phyloP scores from a whole-genome alignment of 2,329 filamentous ascomycete species.

The Aaosphaeria arxii region DNA sequence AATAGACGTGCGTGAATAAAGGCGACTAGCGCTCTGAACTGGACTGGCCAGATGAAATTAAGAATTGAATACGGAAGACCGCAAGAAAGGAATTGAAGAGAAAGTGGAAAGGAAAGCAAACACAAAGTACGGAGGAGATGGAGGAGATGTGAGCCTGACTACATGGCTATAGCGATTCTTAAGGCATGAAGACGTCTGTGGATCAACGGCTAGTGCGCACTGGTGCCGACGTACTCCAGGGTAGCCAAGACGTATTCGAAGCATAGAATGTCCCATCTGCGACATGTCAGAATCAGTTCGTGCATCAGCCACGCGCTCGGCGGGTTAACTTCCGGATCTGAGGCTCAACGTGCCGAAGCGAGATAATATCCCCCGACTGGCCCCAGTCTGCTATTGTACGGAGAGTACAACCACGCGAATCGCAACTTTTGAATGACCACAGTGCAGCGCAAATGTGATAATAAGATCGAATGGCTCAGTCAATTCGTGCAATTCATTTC shows the following conservation, averaged over 20 bases:
- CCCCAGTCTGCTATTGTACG: too few species aligned
- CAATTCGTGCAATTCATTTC: too few species aligned
- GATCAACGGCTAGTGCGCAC: slow-evolving; percentile 21
- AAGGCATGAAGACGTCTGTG: slow-evolving; percentile 33
- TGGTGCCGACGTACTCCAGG: slow-evolving; percentile 15
- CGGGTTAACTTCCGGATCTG: slow-evolving; percentile 8
- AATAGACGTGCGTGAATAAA: slow-evolving; percentile 19
- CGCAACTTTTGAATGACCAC: too few species aligned
- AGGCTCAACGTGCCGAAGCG: slow-evolving; percentile 6
- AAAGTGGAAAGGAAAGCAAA: slow-evolving; percentile 30
- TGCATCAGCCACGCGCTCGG: slow-evolving; percentile 35
- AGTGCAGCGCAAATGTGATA: too few species aligned
- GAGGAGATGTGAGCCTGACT: slow-evolving; percentile 30
- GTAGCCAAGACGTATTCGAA: slow-evolving; percentile 32
- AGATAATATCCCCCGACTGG: too few species aligned
- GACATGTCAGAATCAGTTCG: slow-evolving; percentile 34
- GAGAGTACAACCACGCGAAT: too few species aligned
- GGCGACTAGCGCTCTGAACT: slow-evolving; percentile 40
- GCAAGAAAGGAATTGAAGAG: slow-evolving; percentile 19
- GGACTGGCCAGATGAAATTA: slow-evolving; percentile 37
- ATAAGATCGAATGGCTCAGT: too few species aligned
- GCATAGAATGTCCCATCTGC: slow-evolving; percentile 26
- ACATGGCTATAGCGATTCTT: slow-evolving; percentile 30
- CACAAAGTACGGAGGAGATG: slow-evolving; percentile 26
- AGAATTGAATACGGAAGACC: slow-evolving; percentile 20